A percentile compares a stretch with the other conserved stretches of the same genome.
Conservation (phyloP, 2,329 filamentous ascomycete species). For the Fusarium luffae region DNA sequence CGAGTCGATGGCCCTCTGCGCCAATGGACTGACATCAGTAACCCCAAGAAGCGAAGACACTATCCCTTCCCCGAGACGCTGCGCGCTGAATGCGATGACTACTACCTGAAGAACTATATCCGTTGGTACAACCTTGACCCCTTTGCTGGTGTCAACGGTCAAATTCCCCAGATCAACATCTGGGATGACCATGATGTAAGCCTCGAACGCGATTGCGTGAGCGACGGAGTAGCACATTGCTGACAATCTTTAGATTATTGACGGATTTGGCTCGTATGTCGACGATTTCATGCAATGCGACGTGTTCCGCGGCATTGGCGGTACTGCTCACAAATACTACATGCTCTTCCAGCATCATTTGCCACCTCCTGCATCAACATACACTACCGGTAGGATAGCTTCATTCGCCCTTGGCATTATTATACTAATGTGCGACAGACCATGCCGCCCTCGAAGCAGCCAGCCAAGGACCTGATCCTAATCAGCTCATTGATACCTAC, state of each 20-base stretch:
- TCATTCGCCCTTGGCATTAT: not conserved
- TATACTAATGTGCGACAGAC: constrained; percentile 38
- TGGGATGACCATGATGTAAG: constrained; percentile 93
- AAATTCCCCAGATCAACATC: constrained; percentile 96
- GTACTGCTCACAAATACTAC: constrained; percentile 97
- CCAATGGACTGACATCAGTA: constrained; percentile 85
- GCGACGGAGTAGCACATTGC: not conserved
- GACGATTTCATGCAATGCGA: constrained; percentile 93
- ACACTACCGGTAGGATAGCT: constrained; percentile 61
- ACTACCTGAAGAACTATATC: constrained; percentile 92
- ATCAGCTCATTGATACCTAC: constrained; percentile 79
- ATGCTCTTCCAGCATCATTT: constrained; percentile 97
- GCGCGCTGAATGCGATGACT: constrained; percentile 85
- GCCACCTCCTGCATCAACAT: constrained; percentile 85
- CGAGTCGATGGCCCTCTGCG: constrained; percentile 84
- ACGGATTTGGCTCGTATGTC: constrained; percentile 93
- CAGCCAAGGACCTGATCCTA: constrained; percentile 71
- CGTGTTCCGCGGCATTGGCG: constrained; percentile 92
- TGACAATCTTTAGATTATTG: constrained; percentile 75
- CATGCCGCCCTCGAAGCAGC: constrained; percentile 39
- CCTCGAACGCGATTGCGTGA: constrained; percentile 37
- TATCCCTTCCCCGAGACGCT: constrained; percentile 82
- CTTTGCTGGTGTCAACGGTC: constrained; percentile 86
- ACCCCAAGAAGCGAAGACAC: constrained; percentile 82
- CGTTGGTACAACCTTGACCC: constrained; percentile 84